phyloP scores from a whole-genome alignment of 768 basidiomycete genomes.

The Mycena albidolilacea region DNA sequence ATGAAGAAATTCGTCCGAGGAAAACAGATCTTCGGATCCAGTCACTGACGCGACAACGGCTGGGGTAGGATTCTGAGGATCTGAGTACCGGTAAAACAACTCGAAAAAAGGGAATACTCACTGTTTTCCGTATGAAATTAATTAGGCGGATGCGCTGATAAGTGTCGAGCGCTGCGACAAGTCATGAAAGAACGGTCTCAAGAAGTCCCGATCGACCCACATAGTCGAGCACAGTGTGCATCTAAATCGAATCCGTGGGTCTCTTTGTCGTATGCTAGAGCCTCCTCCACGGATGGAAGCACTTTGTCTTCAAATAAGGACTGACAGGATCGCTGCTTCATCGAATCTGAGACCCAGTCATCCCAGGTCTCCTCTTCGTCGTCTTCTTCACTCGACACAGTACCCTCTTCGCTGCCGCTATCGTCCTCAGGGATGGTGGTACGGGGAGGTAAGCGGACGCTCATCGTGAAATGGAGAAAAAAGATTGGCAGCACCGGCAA shows the following conservation, averaged over 20 bases:
- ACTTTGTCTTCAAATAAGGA: conserved; percentile 83
- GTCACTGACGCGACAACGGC: conserved; percentile 62
- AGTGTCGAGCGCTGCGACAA: conserved; percentile 32
- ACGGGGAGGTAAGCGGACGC: conserved; percentile 54
- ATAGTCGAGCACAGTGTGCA: conserved; percentile 62
- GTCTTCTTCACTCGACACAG: conserved; percentile 46
- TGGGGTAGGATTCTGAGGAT: conserved; percentile 67
- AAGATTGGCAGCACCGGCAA: background rate
- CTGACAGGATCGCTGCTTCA: conserved; percentile 64
- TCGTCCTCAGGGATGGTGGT: conserved; percentile 46
- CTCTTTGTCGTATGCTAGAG: conserved; percentile 72
- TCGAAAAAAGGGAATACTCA: conserved; percentile 41
- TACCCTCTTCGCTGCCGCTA: conserved; percentile 43
- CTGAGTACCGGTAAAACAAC: background rate
- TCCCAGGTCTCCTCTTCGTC: conserved; percentile 78
- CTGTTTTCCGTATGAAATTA: conserved; percentile 78
- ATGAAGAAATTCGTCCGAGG: conserved; percentile 84
- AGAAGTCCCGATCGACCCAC: conserved; percentile 58
- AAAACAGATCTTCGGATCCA: conserved; percentile 74
- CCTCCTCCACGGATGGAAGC: conserved; percentile 72
- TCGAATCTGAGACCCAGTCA: conserved; percentile 85
- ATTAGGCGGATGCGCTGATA: conserved; percentile 68
- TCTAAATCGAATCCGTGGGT: conserved; percentile 76
- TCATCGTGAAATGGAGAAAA: conserved; percentile 50
- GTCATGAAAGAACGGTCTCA: conserved; percentile 11